Base-by-base conservation (phyloP, 805 yeast genomes). In the Saccharomycodes ludwigii region DNA sequence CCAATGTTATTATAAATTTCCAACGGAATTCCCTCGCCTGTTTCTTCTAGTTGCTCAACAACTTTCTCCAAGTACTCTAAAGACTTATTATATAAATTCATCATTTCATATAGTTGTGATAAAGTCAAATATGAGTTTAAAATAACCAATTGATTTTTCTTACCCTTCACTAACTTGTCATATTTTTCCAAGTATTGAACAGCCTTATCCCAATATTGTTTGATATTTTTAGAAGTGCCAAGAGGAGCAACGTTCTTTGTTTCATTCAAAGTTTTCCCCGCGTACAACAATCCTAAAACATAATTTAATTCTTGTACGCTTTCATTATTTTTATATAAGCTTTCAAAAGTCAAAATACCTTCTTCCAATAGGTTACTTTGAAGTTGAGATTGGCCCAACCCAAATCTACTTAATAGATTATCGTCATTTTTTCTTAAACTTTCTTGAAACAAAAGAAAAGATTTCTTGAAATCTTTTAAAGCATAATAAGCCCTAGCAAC, bases 301-400 rank as follows among this genome's bases (percentile, higher is more conserved):
- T 75, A 80, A 39, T 71, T 67, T 2, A 80, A 77, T 53, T 86
- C 95, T 26, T 77, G 59, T 30, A 79, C 66, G 46, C 74, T 77
- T 15, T 82, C 76, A 44, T 75, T 67, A 12, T 67, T 59, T 42
- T 76, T 73, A 35, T 76, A 66, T 27, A 83, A 62, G 27, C 71
- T 70, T 50, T 88, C 97, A 46, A 83, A 80, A 0, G 94, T 74
- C 40, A 86, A 66, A 41, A 79, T 72, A 9, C 97, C 91, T 50
- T 86, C 96, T 44, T 82, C 85, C 8, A 70, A 50, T 24, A 79
- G 71, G 29, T 76, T 76, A 49, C 86, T 76, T 32, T 73, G 66
- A 33, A 78, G 68, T 48, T 84, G 85, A 2, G 94, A 69, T 52
- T 84, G 93, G 1, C 93, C 95, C 36, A 80, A 66, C 19, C 95